phyloP scores from a whole-genome alignment of 139 green algal species.

The Ettlia oleoabundans region DNA sequence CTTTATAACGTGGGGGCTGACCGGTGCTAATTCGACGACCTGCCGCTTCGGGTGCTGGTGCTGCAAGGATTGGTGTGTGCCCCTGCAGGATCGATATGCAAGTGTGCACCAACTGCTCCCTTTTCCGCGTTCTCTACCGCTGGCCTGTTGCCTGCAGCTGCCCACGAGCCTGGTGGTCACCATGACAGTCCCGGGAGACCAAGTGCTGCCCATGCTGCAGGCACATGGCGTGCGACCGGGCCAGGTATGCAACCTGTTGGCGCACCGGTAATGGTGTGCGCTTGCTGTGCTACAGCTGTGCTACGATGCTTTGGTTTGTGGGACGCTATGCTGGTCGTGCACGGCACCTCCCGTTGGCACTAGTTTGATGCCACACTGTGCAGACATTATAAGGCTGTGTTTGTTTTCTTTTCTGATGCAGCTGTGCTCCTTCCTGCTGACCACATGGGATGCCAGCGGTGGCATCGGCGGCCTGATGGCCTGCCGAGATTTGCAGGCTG shows the following conservation, averaged over 20 bases:
- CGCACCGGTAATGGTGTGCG: neutral
- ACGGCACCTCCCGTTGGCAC: neutral
- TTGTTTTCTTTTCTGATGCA: too few relatives aligned
- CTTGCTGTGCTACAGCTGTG: neutral
- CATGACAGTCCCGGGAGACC: neutral
- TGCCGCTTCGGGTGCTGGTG: too few relatives aligned
- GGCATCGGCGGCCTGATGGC: neutral
- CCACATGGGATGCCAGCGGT: neutral
- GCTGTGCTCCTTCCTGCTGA: conserved; percentile 6
- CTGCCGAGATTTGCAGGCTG: neutral
- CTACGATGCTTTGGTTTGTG: neutral
- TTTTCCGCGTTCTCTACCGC: too few relatives aligned
- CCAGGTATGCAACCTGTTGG: too few relatives aligned
- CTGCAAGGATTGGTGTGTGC: too few relatives aligned
- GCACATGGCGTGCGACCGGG: neutral
- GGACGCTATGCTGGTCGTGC: neutral
- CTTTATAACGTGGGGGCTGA: too few relatives aligned
- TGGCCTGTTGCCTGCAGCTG: too few relatives aligned
- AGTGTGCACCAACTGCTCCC: neutral
- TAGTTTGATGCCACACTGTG: neutral
- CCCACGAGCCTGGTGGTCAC: neutral
- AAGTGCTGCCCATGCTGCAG: neutral
- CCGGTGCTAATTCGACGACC: too few relatives aligned
- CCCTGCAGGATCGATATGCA: too few relatives aligned
- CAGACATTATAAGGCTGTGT: too few relatives aligned